Base-by-base conservation (phyloP, 441 rosid genomes). In the Adansonia madagascariensis region DNA sequence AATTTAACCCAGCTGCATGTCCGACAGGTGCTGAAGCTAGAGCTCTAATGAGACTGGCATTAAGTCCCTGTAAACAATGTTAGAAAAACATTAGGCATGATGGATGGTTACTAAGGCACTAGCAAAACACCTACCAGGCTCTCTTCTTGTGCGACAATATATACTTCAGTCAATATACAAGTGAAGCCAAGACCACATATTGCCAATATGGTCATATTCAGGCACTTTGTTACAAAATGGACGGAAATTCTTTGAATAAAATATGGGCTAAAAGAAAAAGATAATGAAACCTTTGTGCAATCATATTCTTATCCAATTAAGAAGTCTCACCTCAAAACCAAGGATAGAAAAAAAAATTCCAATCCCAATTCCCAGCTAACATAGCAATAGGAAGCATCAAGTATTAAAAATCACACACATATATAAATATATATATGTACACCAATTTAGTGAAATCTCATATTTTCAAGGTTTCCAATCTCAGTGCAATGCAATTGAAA, bases 31-130 rank as follows among this genome's bases (percentile, higher is more conserved):
- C 64, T 46, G 83, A 86, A 83, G 76, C 73, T 79, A 84, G 79
- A 81, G 77, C 86, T 77, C 85, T 83, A 50, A 66, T 70, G 18
- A 81, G 80, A 82, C 85, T 81, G 71, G 79, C 82, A 74, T 82
- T 81, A 86, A 86, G 74, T 39, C 93, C 89, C 97, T 94, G 86
- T 49, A 80, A 81, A 82, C 65, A 64, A 74, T 80, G 31, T 76
- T 74, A 24, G 22, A 55, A 46, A 66, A 52, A n/a, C 27, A 69
- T 64, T 27, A 49, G 31, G 49, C 17, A 78, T 59, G 49, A 43
- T 75, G 70, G 50, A 44, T 44, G 72, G 55, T 44, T 24, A 74
- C 17, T 53, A 47, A 66, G 41, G 69, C 67, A 76, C 61, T 11
- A n/a, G 27, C 66, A 53, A 65, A 78, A 3, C 65, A 73, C 70